A percentile compares a stretch with the other conserved stretches of the same genome.
phyloP scores from a whole-genome alignment of 306 rosid species.

The Trifolium repens region DNA sequence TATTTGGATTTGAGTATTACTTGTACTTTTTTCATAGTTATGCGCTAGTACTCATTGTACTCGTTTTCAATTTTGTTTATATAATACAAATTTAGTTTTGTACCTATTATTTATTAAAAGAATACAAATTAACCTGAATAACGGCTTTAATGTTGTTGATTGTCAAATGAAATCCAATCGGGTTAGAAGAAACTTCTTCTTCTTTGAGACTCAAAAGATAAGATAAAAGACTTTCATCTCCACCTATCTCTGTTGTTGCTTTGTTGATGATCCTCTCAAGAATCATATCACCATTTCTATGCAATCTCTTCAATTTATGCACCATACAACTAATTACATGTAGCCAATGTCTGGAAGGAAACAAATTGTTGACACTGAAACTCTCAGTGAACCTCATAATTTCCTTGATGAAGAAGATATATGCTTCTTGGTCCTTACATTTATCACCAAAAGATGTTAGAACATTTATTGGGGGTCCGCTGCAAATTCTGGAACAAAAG shows the following conservation, averaged over 20 bases:
- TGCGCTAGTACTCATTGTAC: too few relatives aligned
- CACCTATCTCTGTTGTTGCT: neutral
- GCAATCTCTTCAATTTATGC: constrained; percentile 1
- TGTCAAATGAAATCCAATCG: constrained; percentile 16
- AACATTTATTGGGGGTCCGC: too few relatives aligned
- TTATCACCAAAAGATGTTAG: constrained; percentile 39
- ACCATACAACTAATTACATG: constrained; percentile 27
- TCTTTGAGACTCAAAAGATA: constrained; percentile 36
- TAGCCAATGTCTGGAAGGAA: constrained; percentile 39
- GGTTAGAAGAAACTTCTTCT: neutral
- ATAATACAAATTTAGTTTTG: too few relatives aligned
- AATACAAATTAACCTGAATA: constrained; percentile 30
- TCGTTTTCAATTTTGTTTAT: too few relatives aligned
- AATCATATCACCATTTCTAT: constrained; percentile 3
- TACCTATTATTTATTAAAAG: too few relatives aligned
- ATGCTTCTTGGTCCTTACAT: constrained; percentile 27
- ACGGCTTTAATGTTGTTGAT: constrained; percentile 34
- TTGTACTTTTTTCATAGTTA: too few relatives aligned
- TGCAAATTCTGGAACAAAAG: too few relatives aligned
- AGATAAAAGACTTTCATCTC: constrained; percentile 19
- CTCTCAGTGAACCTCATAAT: neutral
- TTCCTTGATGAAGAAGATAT: neutral
- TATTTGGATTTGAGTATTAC: too few relatives aligned
- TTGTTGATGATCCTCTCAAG: constrained; percentile 37
- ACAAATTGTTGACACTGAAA: constrained; percentile 37